These are phyloP conservation scores for Alternaria brassicae DNA, from an alignment of 2,329 filamentous ascomycete genomes.

Conservation along the genomic window DNA sequence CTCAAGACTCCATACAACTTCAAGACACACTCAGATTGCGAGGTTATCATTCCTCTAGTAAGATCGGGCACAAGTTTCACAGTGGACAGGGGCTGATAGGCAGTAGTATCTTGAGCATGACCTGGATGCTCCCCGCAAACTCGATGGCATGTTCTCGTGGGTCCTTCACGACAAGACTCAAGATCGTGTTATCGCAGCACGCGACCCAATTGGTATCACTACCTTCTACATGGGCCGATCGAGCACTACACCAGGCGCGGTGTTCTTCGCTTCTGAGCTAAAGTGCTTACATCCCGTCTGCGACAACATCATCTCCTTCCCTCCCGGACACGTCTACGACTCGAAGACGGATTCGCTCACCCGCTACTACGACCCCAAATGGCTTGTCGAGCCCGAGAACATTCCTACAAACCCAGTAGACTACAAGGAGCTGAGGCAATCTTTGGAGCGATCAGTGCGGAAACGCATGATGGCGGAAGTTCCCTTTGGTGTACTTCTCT, in stretches of 20 bases:
- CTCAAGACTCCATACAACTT: slow-evolving; percentile 88
- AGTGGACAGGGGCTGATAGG: slow-evolving; percentile 25
- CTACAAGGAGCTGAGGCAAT: slow-evolving; percentile 79
- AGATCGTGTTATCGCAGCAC: slow-evolving; percentile 89
- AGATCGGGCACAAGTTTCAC: slow-evolving; percentile 40
- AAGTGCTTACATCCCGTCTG: slow-evolving; percentile 93
- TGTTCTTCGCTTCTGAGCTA: slow-evolving; percentile 96
- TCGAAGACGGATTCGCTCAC: slow-evolving; percentile 85
- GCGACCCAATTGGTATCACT: slow-evolving; percentile 96
- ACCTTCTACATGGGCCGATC: slow-evolving; percentile 95
- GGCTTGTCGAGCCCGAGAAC: slow-evolving; percentile 80
- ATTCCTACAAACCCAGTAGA: slow-evolving; percentile 83
- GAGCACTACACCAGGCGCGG: slow-evolving; percentile 79
- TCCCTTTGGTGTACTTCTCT: slow-evolving; percentile 93
- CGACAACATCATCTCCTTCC: slow-evolving; percentile 93
- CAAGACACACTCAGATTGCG: slow-evolving; percentile 98
- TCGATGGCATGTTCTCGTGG: slow-evolving; percentile 99
- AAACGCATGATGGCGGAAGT: slow-evolving; percentile 99
- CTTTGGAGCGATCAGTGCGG: slow-evolving; percentile 87
- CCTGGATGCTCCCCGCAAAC: slow-evolving; percentile 86
- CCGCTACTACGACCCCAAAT: slow-evolving; percentile 88
- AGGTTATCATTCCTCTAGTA: slow-evolving; percentile 97
- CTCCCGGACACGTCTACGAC: slow-evolving; percentile 94
- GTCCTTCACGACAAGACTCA: slow-evolving; percentile 95
- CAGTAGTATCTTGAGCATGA: slow-evolving; percentile 87